These are phyloP conservation scores for Centaurea solstitialis DNA, from an alignment of 129 eudicot species.

Conservation along the genomic window DNA sequence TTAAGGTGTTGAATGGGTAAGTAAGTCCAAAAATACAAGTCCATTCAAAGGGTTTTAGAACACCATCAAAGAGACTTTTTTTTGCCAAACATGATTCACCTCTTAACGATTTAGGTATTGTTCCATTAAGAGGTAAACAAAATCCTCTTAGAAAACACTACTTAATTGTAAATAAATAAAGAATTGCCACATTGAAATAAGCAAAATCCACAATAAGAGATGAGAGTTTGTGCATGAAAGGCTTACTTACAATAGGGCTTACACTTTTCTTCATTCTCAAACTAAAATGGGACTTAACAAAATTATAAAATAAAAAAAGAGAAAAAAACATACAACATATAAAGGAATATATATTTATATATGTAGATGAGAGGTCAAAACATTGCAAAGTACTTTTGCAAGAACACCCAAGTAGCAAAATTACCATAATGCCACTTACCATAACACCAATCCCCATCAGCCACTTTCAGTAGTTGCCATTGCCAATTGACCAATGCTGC, in stretches of 20 bases:
- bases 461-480: constrained; percentile 54
- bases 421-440: constrained; percentile 22
- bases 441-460: not conserved
- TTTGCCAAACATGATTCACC: no score
- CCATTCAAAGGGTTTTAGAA: no score
- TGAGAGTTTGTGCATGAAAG: constrained; percentile 19
- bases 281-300: constrained; percentile 7
- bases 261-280: constrained; percentile 29
- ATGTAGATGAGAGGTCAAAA: constrained; percentile 17
- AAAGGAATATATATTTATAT: constrained; percentile 18
- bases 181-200: constrained; percentile 26
- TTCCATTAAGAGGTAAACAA: no score
- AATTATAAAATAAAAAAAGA: not conserved
- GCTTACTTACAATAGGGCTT: constrained; percentile 38
- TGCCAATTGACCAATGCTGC: constrained; percentile 40
- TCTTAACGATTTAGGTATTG: no score
- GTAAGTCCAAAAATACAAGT: no score
- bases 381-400: constrained; percentile 19
- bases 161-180: constrained; percentile 29
- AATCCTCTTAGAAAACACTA: no score
- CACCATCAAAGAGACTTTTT: no score
- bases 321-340: constrained; percentile 19
- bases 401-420: constrained; percentile 25
- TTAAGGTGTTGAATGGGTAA: no score
- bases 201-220: constrained; percentile 7